phyloP scores from a whole-genome alignment of 2,329 filamentous ascomycete genomes.

The Dothistroma pini region DNA sequence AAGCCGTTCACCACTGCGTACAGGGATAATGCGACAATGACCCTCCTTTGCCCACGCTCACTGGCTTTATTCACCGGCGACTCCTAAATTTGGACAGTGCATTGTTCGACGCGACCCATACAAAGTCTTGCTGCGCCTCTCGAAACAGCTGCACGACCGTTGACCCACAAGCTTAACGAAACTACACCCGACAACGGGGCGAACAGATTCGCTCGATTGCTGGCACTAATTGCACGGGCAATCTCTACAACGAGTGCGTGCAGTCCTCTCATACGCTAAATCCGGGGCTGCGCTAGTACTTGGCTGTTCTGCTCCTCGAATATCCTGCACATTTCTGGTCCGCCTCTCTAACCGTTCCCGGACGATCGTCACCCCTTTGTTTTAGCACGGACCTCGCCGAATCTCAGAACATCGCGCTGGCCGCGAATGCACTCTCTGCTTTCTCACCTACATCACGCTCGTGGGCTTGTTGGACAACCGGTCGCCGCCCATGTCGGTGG shows the following conservation, averaged over 20 bases:
- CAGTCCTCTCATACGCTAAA: background rate
- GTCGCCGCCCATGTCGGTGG: constrained; percentile 17
- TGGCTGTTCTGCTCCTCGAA: background rate
- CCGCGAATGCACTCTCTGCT: constrained; percentile 20
- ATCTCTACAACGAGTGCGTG: background rate
- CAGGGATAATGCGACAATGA: background rate
- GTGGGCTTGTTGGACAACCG: constrained; percentile 7
- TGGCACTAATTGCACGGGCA: background rate
- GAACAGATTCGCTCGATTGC: background rate
- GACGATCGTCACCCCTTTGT: background rate
- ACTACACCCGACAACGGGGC: background rate
- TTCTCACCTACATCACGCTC: constrained; percentile 23
- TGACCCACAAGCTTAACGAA: background rate
- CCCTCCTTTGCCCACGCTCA: background rate
- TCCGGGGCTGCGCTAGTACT: background rate
- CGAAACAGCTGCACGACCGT: background rate
- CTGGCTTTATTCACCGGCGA: background rate
- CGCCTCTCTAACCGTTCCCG: background rate
- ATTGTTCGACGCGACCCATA: background rate
- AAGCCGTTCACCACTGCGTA: background rate
- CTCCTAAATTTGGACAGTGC: background rate
- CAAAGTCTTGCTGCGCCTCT: background rate
- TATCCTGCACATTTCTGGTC: background rate
- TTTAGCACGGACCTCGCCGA: background rate
- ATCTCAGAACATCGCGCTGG: constrained; percentile 17